These are phyloP conservation scores for Leccinum olivaceopallidum DNA, from an alignment of 768 basidiomycete species.

Conservation along the genomic window DNA sequence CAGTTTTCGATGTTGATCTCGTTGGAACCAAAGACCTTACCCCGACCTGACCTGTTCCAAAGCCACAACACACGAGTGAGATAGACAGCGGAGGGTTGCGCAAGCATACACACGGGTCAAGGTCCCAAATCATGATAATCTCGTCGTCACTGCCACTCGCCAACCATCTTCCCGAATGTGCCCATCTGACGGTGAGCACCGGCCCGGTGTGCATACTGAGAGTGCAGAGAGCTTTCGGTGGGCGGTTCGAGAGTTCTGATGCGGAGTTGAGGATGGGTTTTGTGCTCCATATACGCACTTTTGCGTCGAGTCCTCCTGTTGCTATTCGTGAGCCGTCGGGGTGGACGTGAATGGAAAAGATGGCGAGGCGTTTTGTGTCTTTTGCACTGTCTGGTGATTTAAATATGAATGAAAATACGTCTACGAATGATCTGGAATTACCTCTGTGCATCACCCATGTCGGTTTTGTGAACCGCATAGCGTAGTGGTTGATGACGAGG, in stretches of 20 bases:
- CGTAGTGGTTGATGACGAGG: background rate
- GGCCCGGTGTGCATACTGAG: slow-evolving; percentile 93
- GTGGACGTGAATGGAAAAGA: slow-evolving; percentile 93
- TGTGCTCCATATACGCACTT: slow-evolving; percentile 97
- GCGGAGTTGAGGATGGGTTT: slow-evolving; percentile 84
- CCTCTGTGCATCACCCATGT: slow-evolving; percentile 87
- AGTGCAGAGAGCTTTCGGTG: slow-evolving; percentile 88
- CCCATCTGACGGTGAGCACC: slow-evolving; percentile 91
- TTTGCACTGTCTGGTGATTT: slow-evolving; percentile 44
- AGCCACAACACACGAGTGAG: slow-evolving; percentile 7
- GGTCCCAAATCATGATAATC: slow-evolving; percentile 96
- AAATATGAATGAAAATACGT: background rate
- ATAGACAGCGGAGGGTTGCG: background rate
- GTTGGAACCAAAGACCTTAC: slow-evolving; percentile 92
- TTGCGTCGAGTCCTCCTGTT: slow-evolving; percentile 95
- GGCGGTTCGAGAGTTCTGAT: slow-evolving; percentile 63
- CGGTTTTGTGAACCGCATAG: slow-evolving; percentile 87
- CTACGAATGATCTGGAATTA: background rate
- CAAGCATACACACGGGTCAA: slow-evolving; percentile 74
- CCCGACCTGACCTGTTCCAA: slow-evolving; percentile 61
- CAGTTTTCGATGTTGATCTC: slow-evolving; percentile 97
- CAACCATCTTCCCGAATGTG: slow-evolving; percentile 89
- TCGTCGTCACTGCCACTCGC: slow-evolving; percentile 97
- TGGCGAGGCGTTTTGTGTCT: slow-evolving; percentile 66
- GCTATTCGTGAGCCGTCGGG: slow-evolving; percentile 96